Conservation (phyloP, 495 filamentous ascomycete genomes). For the Daldinia bambusicola region DNA sequence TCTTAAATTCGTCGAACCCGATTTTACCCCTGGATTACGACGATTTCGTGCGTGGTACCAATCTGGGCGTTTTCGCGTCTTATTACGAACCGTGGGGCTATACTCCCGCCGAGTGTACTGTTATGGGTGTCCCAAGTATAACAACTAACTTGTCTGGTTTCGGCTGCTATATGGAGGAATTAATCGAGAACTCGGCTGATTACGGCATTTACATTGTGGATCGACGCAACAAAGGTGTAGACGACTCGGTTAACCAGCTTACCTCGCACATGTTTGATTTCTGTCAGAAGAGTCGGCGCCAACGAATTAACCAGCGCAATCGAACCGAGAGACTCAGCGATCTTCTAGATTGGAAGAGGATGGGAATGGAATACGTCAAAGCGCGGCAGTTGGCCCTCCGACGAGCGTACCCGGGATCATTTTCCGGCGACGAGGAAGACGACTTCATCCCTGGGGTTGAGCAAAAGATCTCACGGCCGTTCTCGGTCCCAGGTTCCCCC, state of each 20-base stretch:
- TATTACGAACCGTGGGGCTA: constrained; percentile 99
- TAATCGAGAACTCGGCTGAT: constrained; percentile 97
- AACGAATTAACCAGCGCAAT: constrained; percentile 98
- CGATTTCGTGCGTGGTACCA: constrained; percentile 96
- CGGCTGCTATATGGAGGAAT: constrained; percentile 99
- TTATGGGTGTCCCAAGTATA: constrained; percentile 99
- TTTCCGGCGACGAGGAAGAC: constrained; percentile 77
- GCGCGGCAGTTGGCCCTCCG: constrained; percentile 91
- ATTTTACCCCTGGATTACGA: constrained; percentile 97
- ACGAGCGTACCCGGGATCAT: constrained; percentile 89
- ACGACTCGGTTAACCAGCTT: constrained; percentile 96
- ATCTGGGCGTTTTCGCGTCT: constrained; percentile 93
- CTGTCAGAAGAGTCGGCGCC: constrained; percentile 89
- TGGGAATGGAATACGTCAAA: constrained; percentile 99
- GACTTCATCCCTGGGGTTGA: constrained; percentile 89
- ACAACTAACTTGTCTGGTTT: constrained; percentile 98
- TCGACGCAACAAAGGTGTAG: constrained; percentile 92
- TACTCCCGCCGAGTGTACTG: constrained; percentile 96
- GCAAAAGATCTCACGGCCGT: constrained; percentile 90
- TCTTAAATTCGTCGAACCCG: constrained; percentile 93
- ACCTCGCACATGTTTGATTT: constrained; percentile 95
- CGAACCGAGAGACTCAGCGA: constrained; percentile 96
- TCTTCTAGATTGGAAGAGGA: constrained; percentile 97
- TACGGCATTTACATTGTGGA: constrained; percentile 99
- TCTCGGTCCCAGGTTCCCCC: constrained; percentile 93